Percentiles rank a stretch among this genome's conserved stretches.
These are phyloP conservation scores for Abrus pulchellus DNA, from an alignment of 306 rosid genomes.

Conservation along the genomic window DNA sequence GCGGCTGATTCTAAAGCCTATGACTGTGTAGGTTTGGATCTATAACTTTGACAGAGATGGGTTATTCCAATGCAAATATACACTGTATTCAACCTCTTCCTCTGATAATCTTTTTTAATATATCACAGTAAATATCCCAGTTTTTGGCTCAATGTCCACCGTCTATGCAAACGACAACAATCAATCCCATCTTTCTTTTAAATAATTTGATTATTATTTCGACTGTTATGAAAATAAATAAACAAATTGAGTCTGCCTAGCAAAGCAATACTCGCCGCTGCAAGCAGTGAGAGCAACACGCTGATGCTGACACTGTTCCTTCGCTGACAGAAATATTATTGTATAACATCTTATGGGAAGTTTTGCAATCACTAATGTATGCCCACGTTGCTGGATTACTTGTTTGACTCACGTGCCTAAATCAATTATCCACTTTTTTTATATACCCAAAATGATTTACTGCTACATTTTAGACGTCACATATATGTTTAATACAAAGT, in stretches of 20 bases:
- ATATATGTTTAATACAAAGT: background rate
- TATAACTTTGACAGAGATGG: conserved; percentile 42
- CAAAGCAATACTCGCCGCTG: too few species aligned
- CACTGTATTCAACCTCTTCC: conserved; percentile 45
- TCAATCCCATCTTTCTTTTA: too few species aligned
- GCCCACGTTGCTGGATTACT: conserved; percentile 50
- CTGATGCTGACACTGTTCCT: conserved; percentile 3
- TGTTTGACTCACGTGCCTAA: conserved; percentile 53
- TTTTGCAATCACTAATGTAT: background rate
- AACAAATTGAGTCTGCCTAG: too few species aligned
- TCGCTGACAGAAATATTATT: too few species aligned
- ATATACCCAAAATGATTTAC: background rate
- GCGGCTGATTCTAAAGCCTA: conserved; percentile 48
- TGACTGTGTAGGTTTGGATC: conserved; percentile 19
- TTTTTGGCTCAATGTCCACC: background rate
- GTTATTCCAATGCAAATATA: conserved; percentile 40
- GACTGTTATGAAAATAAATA: too few species aligned
- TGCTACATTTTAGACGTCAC: background rate
- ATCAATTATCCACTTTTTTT: background rate
- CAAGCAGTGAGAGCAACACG: background rate
- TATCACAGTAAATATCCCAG: background rate
- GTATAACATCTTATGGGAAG: too few species aligned
- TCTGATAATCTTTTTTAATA: background rate
- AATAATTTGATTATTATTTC: too few species aligned
- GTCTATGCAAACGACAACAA: background rate